phyloP scores from a whole-genome alignment of 2,329 filamentous ascomycete species.

The Penicillium verrucosum region DNA sequence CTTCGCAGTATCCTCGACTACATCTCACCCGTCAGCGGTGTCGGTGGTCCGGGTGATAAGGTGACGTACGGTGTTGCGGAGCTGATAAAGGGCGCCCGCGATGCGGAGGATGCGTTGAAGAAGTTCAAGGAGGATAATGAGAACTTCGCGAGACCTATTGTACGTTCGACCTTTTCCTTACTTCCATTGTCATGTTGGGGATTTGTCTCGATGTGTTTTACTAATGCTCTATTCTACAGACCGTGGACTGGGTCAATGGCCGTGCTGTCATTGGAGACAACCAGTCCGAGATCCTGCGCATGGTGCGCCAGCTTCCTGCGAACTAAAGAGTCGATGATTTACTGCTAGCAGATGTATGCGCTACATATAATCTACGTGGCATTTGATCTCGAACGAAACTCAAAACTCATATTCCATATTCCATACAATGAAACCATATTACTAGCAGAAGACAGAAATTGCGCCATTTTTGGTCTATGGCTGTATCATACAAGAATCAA shows the following conservation, averaged over 20 bases:
- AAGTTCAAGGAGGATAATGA: conserved; percentile 67
- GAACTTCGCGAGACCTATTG: conserved; percentile 72
- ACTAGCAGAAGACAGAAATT: conserved; percentile 9
- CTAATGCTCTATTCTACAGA: conserved; percentile 29
- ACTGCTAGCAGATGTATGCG: background rate
- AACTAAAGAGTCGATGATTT: conserved; percentile 15
- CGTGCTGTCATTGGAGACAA: conserved; percentile 72
- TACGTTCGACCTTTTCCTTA: conserved; percentile 47
- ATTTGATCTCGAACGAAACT: background rate
- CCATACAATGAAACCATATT: conserved; percentile 4
- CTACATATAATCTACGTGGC: background rate
- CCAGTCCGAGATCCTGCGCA: conserved; percentile 83
- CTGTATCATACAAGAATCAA: conserved; percentile 33
- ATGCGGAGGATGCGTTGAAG: conserved; percentile 73
- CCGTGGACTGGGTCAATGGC: conserved; percentile 93
- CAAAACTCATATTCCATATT: conserved; percentile 5
- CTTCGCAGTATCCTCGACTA: conserved; percentile 81
- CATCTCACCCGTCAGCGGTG: conserved; percentile 41
- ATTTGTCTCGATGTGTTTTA: conserved; percentile 7
- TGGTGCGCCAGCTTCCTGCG: conserved; percentile 57
- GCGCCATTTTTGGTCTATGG: conserved; percentile 17
- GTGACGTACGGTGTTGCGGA: conserved; percentile 63
- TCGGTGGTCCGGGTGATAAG: conserved; percentile 56
- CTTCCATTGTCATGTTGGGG: background rate
- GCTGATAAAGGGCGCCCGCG: conserved; percentile 70